These are phyloP conservation scores for Pulveroboletus frians DNA, from an alignment of 768 basidiomycete species.

Conservation along the genomic window DNA sequence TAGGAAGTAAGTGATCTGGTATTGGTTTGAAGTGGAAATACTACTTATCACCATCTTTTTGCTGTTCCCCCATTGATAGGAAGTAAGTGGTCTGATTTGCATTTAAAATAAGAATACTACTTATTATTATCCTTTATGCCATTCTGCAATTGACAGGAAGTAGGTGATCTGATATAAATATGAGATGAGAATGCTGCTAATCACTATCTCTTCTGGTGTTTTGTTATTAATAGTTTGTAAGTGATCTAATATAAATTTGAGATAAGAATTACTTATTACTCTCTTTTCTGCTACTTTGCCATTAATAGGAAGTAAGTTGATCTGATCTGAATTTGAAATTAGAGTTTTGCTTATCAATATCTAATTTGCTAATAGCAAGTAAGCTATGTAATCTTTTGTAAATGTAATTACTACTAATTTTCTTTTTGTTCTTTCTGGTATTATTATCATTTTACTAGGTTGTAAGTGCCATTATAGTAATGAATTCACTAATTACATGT, in stretches of 20 bases:
- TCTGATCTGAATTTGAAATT: not conserved
- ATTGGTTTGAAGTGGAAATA: too few relatives aligned
- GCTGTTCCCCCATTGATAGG: too few relatives aligned
- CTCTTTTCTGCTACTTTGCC: not conserved
- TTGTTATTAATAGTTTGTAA: not conserved
- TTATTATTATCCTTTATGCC: not conserved
- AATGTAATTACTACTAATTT: not conserved
- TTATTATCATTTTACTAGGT: too few relatives aligned
- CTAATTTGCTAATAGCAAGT: not conserved
- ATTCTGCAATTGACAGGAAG: not conserved
- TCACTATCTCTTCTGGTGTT: not conserved
- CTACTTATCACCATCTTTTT: too few relatives aligned
- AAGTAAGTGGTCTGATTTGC: too few relatives aligned
- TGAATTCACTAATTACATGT: not conserved
- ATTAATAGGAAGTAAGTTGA: not conserved
- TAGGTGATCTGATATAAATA: not conserved
- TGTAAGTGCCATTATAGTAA: too few relatives aligned
- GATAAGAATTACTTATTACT: not conserved
- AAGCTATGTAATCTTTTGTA: not conserved
- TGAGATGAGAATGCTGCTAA: not conserved
- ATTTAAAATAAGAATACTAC: too few relatives aligned
- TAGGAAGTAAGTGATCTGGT: too few relatives aligned
- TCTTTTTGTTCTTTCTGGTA: too few relatives aligned
- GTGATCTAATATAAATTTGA: not conserved
- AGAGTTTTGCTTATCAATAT: too few relatives aligned